Percentiles rank a stretch among this genome's conserved stretches.
Conservation (phyloP, 768 basidiomycete genomes). For the Naganishia vaughanmartiniae region DNA sequence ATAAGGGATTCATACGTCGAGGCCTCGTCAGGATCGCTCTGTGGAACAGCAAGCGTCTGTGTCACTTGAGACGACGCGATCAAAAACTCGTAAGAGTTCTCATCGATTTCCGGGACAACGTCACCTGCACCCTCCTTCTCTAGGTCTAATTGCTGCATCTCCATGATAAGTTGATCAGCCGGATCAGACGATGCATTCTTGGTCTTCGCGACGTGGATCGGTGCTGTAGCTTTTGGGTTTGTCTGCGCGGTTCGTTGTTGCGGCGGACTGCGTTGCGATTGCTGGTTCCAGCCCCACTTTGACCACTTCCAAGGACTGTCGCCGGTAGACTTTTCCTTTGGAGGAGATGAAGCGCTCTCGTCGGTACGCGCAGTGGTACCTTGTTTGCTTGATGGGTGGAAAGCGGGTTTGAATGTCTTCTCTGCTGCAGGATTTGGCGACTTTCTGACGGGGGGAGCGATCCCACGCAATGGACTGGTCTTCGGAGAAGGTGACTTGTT, state of each 20-base stretch:
- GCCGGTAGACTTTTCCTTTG: not conserved
- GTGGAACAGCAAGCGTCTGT: not conserved
- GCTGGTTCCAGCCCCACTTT: slow-evolving; percentile 2
- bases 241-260: not conserved
- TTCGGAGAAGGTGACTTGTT: not conserved
- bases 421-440: not conserved
- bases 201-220: not conserved
- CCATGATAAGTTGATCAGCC: not conserved
- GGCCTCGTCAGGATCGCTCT: too few species aligned
- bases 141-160: not conserved
- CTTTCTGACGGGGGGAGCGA: not conserved
- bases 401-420: slow-evolving; percentile 1
- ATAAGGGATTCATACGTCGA: too few species aligned
- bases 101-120: not conserved
- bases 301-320: not conserved
- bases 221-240: not conserved
- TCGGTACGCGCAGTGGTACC: not conserved
- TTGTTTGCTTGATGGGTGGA: not conserved
- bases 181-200: not conserved
- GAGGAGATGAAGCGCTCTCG: not conserved
- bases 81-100: not conserved
- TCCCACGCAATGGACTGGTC: slow-evolving; percentile 5
- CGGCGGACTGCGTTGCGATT: not conserved
- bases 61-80: not conserved
- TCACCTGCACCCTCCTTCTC: not conserved